Percentiles rank a stretch among this genome's conserved stretches.
These are phyloP conservation scores for Boletus rufocinnamomeus DNA, from an alignment of 768 basidiomycete species.

Conservation along the genomic window DNA sequence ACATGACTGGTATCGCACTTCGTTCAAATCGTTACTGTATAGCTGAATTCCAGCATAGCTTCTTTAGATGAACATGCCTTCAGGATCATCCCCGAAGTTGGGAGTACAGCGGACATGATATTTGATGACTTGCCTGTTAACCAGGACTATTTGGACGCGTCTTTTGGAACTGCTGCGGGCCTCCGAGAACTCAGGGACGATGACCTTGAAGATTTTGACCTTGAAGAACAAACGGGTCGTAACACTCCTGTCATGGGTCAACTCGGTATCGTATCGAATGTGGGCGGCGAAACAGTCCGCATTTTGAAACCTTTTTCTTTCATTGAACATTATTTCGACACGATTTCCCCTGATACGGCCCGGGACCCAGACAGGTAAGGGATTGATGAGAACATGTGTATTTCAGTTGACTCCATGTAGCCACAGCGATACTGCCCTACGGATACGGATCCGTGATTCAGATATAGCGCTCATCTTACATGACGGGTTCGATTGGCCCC, in stretches of 20 bases:
- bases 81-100: slow-evolving; percentile 69
- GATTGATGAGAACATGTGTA: neutral
- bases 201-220: slow-evolving; percentile 67
- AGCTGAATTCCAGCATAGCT: slow-evolving; percentile 39
- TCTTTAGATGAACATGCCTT: slow-evolving; percentile 87
- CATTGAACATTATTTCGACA: slow-evolving; percentile 75
- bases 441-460: slow-evolving; percentile 58
- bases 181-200: slow-evolving; percentile 72
- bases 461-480: slow-evolving; percentile 75
- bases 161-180: slow-evolving; percentile 78
- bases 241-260: slow-evolving; percentile 28
- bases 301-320: slow-evolving; percentile 68
- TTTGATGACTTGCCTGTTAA: slow-evolving; percentile 90
- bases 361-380: slow-evolving; percentile 51
- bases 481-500: slow-evolving; percentile 93
- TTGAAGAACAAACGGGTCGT: slow-evolving; percentile 21
- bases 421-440: slow-evolving; percentile 49
- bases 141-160: slow-evolving; percentile 81
- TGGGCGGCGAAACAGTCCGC: slow-evolving; percentile 85
- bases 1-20: slow-evolving; percentile 33
- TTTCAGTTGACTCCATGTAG: slow-evolving; percentile 31
- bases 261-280: slow-evolving; percentile 53
- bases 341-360: slow-evolving; percentile 54
- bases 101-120: slow-evolving; percentile 84
- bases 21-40: neutral